Evolutionary conservation across 352 stramenopile species (phyloP).

Genomic region (Saprolegnia diclina): DNA sequence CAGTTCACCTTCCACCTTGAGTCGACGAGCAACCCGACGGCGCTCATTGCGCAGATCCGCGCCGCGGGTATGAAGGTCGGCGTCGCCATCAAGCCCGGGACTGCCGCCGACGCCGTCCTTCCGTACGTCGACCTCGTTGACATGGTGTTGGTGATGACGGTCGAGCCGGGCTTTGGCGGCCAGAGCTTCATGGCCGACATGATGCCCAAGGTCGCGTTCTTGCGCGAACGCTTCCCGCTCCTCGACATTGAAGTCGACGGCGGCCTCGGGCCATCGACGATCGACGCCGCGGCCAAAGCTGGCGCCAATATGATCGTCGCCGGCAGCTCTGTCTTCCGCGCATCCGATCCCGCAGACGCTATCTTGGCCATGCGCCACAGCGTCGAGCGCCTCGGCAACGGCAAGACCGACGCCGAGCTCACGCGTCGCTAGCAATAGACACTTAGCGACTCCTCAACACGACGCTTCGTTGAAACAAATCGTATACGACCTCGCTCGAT

Average conservation of each 20-base stretch:
- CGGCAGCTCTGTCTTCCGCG: conserved; percentile 91
- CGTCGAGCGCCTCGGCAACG: conserved; percentile 74
- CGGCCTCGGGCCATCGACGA: conserved; percentile 89
- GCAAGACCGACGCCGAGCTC: conserved; percentile 35
- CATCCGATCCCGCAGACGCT: conserved; percentile 48
- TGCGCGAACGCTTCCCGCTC: conserved; percentile 88
- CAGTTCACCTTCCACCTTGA: conserved; percentile 97
- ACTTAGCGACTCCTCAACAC: neutral
- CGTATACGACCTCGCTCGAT: too few species aligned
- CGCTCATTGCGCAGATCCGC: conserved; percentile 81
- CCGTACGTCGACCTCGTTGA: conserved; percentile 86
- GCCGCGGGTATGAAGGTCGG: conserved; percentile 92
- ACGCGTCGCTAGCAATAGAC: conserved; percentile 1
- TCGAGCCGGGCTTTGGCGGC: conserved; percentile 96
- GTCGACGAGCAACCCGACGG: conserved; percentile 57
- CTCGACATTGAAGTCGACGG: conserved; percentile 98
- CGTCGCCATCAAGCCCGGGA: conserved; percentile 93
- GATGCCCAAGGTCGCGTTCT: conserved; percentile 90
- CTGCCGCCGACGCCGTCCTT: conserved; percentile 81
- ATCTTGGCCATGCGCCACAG: conserved; percentile 82
- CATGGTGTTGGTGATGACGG: conserved; percentile 97
- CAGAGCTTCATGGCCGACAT: conserved; percentile 96
- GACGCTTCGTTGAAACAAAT: conserved; percentile 1
- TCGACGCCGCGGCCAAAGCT: conserved; percentile 89
- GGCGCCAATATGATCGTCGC: conserved; percentile 98